Evolutionary conservation across 129 eudicot species (phyloP).

Genomic region (Saposhnikovia divaricata): DNA sequence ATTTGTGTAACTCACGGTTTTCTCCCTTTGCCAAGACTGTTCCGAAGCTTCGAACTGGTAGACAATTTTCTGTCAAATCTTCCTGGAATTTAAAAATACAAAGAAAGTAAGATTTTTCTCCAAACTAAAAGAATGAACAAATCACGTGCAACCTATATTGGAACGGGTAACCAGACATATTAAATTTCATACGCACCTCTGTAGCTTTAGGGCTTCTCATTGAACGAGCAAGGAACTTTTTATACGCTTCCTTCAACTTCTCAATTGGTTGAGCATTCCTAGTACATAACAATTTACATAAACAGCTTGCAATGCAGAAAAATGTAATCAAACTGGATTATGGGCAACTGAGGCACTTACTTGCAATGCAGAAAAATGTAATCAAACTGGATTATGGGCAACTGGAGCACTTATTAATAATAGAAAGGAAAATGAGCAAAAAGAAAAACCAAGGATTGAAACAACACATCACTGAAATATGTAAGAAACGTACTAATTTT

Average conservation of each 20-base stretch:
- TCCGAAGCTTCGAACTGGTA: constrained; percentile 74
- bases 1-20: constrained; percentile 25
- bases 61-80: constrained; percentile 38
- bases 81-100: constrained; percentile 36
- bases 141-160: not conserved
- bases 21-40: constrained; percentile 58
- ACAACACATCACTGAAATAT: not conserved
- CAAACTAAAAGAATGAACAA: not conserved
- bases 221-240: constrained; percentile 64
- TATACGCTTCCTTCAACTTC: constrained; percentile 62
- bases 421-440: not conserved
- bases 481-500: not conserved
- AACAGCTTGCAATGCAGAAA: not conserved
- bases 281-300: constrained; percentile 10
- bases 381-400: not conserved
- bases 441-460: not conserved
- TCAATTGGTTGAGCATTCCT: constrained; percentile 91
- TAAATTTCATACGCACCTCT: constrained; percentile 33
- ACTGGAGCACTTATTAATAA: not conserved
- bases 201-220: constrained; percentile 54
- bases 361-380: not conserved
- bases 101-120: not conserved
- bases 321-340: not conserved
- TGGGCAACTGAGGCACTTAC: not conserved
- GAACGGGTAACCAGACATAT: not conserved